These are phyloP conservation scores for Isoetes engelmannii DNA, from an alignment of 83 land plant species.

Conservation along the genomic window DNA sequence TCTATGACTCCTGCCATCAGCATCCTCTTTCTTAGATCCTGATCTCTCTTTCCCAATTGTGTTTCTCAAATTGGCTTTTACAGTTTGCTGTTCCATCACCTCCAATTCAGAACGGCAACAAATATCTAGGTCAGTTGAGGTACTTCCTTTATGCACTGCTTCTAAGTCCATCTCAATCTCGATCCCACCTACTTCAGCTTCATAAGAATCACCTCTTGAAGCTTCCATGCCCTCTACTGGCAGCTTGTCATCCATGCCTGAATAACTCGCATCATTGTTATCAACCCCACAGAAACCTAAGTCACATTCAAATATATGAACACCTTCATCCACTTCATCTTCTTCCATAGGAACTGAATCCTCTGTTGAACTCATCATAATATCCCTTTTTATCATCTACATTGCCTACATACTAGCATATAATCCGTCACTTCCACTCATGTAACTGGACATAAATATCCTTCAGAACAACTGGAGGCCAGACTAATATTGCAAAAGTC, in stretches of 20 bases:
- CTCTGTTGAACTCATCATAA: too few species aligned
- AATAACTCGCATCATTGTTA: conserved; percentile 5
- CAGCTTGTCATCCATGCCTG: conserved; percentile 11
- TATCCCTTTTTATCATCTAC: too few species aligned
- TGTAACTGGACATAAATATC: too few species aligned
- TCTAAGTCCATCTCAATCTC: conserved; percentile 11
- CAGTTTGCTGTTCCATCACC: conserved; percentile 1
- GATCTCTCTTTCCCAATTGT: background rate
- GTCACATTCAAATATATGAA: conserved; percentile 19
- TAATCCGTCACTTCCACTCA: too few species aligned
- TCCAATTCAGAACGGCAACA: conserved; percentile 8
- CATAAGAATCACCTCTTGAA: background rate
- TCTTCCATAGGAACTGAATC: conserved; percentile 17
- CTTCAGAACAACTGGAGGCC: too few species aligned
- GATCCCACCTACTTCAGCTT: background rate
- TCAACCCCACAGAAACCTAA: conserved; percentile 16
- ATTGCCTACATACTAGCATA: too few species aligned
- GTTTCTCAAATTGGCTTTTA: conserved; percentile 7
- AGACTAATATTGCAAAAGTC: too few species aligned
- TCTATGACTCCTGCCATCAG: conserved; percentile 4
- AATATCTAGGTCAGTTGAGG: background rate
- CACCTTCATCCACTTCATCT: conserved; percentile 12
- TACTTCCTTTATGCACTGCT: background rate
- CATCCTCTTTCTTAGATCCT: conserved; percentile 3
- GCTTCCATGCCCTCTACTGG: conserved; percentile 9